Percentiles rank a stretch among this genome's conserved stretches.
Evolutionary conservation across 2,329 filamentous ascomycete genomes (phyloP).

Genomic region (Golovinomyces cichoracearum): DNA sequence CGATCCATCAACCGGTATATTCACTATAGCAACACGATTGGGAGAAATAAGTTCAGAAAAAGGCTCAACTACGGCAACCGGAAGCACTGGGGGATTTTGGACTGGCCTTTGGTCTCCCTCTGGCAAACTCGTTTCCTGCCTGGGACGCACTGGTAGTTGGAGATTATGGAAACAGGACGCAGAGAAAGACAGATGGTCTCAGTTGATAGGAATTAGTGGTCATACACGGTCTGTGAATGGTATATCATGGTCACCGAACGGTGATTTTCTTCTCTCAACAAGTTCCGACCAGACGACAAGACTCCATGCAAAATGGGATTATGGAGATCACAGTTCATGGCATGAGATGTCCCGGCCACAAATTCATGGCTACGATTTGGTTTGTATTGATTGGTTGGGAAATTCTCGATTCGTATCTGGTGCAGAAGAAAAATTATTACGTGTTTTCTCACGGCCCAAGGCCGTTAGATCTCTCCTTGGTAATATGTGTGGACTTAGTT

Average conservation of each 20-base stretch:
- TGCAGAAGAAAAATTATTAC: conserved; percentile 90
- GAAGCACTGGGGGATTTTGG: conserved; percentile 91
- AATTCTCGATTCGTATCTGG: conserved; percentile 65
- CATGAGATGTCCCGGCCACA: conserved; percentile 89
- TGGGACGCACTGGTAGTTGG: conserved; percentile 87
- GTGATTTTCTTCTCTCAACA: conserved; percentile 68
- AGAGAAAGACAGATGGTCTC: conserved; percentile 43
- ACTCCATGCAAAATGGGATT: conserved; percentile 56
- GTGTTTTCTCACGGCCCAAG: conserved; percentile 75
- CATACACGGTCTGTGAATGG: conserved; percentile 63
- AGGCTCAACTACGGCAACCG: conserved; percentile 84
- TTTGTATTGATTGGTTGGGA: conserved; percentile 62
- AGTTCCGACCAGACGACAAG: conserved; percentile 81
- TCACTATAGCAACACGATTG: conserved; percentile 62
- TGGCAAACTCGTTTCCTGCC: conserved; percentile 47
- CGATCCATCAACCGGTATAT: conserved; percentile 62
- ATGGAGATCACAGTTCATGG: conserved; percentile 35
- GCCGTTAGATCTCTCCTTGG: conserved; percentile 52
- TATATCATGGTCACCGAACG: conserved; percentile 58
- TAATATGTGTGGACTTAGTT: conserved; percentile 35
- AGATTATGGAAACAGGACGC: conserved; percentile 48
- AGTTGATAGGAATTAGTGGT: conserved; percentile 52
- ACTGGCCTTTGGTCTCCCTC: conserved; percentile 73
- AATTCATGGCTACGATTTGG: conserved; percentile 94
- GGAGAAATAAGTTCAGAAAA: conserved; percentile 90